Conservation (phyloP, 768 basidiomycete genomes). For the Russula virescens region DNA sequence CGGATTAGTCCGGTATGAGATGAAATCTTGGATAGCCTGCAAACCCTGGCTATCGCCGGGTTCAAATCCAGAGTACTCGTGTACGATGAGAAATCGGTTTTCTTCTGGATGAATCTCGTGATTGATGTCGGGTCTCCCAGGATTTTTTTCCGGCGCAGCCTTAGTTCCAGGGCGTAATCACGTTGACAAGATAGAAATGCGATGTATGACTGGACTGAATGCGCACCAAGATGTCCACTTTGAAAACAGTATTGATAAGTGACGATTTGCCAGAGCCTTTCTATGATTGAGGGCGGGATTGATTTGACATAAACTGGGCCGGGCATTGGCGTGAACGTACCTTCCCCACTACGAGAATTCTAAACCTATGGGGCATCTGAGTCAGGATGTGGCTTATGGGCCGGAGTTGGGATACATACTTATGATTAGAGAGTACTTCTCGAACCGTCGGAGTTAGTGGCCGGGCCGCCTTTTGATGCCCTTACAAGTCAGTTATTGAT, state of each 20-base stretch:
- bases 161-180: neutral
- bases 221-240: constrained; percentile 3
- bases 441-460: neutral
- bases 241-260: constrained; percentile 3
- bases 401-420: neutral
- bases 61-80: constrained; percentile 4
- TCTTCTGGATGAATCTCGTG: neutral
- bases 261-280: constrained; percentile 9
- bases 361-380: neutral
- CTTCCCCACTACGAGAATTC: constrained; percentile 8
- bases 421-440: neutral
- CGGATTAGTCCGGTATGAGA: neutral
- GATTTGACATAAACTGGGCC: neutral
- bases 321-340: neutral
- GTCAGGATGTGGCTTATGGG: neutral
- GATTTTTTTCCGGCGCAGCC: neutral
- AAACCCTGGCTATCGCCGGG: neutral
- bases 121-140: neutral
- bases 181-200: neutral
- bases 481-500: too few species aligned
- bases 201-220: neutral
- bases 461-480: too few species aligned
- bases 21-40: constrained; percentile 5
- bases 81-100: constrained; percentile 4
- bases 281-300: neutral